Percentiles rank a stretch among this genome's conserved stretches.
Conservation (phyloP, 306 rosid genomes). For the Begonia peltatifolia region DNA sequence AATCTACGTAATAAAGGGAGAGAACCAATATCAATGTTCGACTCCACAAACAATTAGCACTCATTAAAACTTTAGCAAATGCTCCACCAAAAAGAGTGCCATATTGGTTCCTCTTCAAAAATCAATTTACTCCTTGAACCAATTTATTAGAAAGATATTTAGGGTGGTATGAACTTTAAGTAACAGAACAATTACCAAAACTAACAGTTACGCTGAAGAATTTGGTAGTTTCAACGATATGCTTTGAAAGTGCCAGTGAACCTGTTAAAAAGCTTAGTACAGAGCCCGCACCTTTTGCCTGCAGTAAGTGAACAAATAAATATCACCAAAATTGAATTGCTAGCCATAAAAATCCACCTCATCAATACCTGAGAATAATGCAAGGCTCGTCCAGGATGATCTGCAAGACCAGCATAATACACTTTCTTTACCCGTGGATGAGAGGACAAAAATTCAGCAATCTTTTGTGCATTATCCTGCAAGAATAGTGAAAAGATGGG, state of each 20-base stretch:
- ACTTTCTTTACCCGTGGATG: conserved; percentile 72
- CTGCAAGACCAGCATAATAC: conserved; percentile 60
- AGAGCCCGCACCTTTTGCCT: conserved; percentile 94
- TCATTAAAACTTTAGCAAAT: no score
- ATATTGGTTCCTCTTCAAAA: no score
- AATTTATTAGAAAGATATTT: no score
- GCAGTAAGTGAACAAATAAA: conserved; percentile 12
- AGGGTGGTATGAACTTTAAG: background rate
- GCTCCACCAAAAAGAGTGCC: no score
- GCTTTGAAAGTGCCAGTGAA: conserved; percentile 70
- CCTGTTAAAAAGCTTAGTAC: conserved; percentile 90
- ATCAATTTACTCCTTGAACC: no score
- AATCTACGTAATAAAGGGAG: no score
- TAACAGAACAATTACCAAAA: conserved; percentile 44
- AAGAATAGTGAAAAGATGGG: background rate
- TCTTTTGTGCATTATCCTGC: conserved; percentile 85
- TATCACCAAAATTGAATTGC: conserved; percentile 1
- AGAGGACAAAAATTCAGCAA: conserved; percentile 78
- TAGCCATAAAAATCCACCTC: conserved; percentile 7
- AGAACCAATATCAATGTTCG: no score
- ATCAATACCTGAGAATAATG: conserved; percentile 75
- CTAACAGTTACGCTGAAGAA: conserved; percentile 91
- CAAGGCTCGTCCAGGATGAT: conserved; percentile 59
- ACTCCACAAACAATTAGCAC: no score
- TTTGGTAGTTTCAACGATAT: conserved; percentile 70